Conservation (phyloP, 2,329 filamentous ascomycete genomes). For the Penicillium sp. region DNA sequence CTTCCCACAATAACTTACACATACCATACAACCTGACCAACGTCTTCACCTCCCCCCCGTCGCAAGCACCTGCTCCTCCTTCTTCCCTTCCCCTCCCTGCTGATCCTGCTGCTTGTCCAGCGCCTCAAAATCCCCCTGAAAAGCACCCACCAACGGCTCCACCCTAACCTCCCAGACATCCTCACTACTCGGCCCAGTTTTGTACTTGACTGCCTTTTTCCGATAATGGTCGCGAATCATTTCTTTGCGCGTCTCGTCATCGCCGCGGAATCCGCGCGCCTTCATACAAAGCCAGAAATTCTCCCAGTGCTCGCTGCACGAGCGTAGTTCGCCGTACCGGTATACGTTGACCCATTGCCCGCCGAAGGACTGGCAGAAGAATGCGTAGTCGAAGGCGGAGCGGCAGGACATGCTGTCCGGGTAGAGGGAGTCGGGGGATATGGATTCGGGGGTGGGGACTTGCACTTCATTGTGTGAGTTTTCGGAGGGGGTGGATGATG, state of each 20-base stretch:
- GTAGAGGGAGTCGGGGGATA: constrained; percentile 65
- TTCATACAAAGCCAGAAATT: constrained; percentile 99
- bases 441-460: too few species aligned
- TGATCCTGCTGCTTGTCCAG: constrained; percentile 26
- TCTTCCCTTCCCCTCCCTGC: not conserved
- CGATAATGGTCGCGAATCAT: constrained; percentile 64
- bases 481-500: not conserved
- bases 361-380: constrained; percentile 87
- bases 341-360: constrained; percentile 92
- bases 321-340: constrained; percentile 71
- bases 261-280: constrained; percentile 54
- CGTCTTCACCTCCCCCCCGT: not conserved
- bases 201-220: constrained; percentile 63
- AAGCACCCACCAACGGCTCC: constrained; percentile 54
- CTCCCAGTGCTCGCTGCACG: constrained; percentile 80
- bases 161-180: constrained; percentile 80
- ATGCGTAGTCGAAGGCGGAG: constrained; percentile 84
- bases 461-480: constrained; percentile 19
- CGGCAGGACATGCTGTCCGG: constrained; percentile 84
- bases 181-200: constrained; percentile 71
- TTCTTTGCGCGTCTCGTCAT: constrained; percentile 56
- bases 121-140: constrained; percentile 42
- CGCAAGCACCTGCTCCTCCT: not conserved
- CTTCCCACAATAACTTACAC: not conserved
- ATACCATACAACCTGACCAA: not conserved